Conservation (phyloP, 139 green algal genomes). For the Pedinophyceae sp. region DNA sequence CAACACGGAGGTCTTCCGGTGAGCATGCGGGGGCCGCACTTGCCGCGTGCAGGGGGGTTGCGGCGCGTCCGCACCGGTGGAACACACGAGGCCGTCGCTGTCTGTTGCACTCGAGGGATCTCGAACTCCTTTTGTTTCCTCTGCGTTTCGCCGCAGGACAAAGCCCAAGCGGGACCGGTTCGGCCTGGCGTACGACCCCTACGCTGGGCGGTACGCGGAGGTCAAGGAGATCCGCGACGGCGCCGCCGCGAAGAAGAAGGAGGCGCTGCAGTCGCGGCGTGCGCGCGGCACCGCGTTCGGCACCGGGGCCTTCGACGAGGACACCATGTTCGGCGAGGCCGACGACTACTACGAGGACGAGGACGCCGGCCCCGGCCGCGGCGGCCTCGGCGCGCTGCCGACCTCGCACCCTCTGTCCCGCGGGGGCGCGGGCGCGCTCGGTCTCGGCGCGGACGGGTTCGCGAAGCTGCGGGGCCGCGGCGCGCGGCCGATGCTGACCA, state of each 20-base stretch:
- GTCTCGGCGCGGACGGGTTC: too few species aligned
- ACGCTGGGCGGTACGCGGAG: too few species aligned
- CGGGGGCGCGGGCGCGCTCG: too few species aligned
- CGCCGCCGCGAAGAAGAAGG: neutral
- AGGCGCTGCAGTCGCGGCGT: slow-evolving; percentile 17
- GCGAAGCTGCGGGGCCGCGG: too few species aligned
- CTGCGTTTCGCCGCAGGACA: too few species aligned
- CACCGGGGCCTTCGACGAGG: slow-evolving; percentile 55
- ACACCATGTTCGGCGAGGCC: slow-evolving; percentile 34
- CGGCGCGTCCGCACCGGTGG: neutral
- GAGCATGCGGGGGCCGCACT: neutral
- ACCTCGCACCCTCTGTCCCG: too few species aligned
- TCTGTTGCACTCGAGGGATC: too few species aligned
- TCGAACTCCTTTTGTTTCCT: too few species aligned
- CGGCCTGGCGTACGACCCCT: slow-evolving; percentile 86
- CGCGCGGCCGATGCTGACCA: too few species aligned
- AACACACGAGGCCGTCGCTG: neutral
- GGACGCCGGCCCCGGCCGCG: too few species aligned
- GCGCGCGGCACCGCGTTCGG: slow-evolving; percentile 65
- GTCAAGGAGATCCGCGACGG: slow-evolving; percentile 34
- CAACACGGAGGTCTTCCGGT: neutral
- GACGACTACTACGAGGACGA: slow-evolving; percentile 8
- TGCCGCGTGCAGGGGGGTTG: slow-evolving; percentile 1
- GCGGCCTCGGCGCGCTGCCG: too few species aligned
- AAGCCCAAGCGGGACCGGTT: slow-evolving; percentile 26